phyloP scores from a whole-genome alignment of 2,329 filamentous ascomycete species.

The Aspergillus tubingensis region DNA sequence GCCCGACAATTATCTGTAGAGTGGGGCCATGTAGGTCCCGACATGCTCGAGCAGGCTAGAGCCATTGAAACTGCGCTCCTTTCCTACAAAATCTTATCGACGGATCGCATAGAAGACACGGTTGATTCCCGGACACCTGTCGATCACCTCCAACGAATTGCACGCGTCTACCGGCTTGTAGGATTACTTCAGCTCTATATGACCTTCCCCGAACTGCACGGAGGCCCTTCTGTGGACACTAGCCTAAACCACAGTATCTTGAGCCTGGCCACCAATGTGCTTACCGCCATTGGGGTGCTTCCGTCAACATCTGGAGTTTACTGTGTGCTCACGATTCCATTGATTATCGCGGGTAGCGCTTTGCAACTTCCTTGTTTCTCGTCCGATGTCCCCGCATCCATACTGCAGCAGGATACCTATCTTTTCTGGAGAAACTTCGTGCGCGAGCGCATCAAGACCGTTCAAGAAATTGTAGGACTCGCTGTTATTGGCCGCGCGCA shows the following conservation, averaged over 20 bases:
- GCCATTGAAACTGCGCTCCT: background rate
- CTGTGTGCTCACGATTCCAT: slow-evolving; percentile 4
- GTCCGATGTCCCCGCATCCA: background rate
- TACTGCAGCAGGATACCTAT: background rate
- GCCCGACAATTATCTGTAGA: background rate
- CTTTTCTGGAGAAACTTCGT: slow-evolving; percentile 1
- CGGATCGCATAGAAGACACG: background rate
- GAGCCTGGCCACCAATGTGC: background rate
- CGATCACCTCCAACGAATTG: background rate
- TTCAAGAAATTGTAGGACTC: slow-evolving; percentile 1
- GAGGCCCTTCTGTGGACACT: background rate
- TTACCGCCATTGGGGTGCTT: slow-evolving; percentile 3
- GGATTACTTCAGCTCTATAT: slow-evolving; percentile 5
- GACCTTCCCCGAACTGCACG: background rate
- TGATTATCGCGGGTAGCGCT: slow-evolving; percentile 9
- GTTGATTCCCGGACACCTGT: background rate
- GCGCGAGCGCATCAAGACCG: background rate
- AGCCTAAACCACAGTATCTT: background rate
- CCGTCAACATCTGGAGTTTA: slow-evolving; percentile 3
- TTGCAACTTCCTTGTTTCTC: background rate
- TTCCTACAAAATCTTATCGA: background rate
- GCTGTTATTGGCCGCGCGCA: background rate
- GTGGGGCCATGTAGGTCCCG: background rate
- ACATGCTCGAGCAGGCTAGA: background rate
- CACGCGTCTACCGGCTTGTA: slow-evolving; percentile 2